Percentiles rank a stretch among this genome's conserved stretches.
Conservation (phyloP, 208 protist species). For the Leishmania major region DNA sequence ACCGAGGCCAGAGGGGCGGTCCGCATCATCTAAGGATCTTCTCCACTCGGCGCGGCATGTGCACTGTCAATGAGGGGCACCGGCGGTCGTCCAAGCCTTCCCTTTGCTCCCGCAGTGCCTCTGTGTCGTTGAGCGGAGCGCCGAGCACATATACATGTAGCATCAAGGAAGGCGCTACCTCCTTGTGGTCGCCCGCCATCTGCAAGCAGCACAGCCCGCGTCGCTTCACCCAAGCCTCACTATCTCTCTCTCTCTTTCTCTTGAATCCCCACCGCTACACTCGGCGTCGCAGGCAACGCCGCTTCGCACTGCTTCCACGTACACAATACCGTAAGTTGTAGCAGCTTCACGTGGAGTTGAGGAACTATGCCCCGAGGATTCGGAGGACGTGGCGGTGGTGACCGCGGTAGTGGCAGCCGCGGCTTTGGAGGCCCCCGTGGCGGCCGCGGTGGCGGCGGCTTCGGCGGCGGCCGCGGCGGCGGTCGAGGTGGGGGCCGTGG, state of each 20-base stretch:
- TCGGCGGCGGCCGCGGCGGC: slow-evolving; percentile 43
- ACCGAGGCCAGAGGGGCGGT: background rate
- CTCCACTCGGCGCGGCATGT: background rate
- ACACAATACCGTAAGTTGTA: background rate
- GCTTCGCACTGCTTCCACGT: background rate
- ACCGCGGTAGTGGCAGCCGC: slow-evolving; percentile 22
- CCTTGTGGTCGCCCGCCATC: background rate
- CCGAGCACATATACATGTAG: background rate
- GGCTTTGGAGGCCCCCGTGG: slow-evolving; percentile 51
- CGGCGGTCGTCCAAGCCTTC: background rate
- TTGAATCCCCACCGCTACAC: background rate
- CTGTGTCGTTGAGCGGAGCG: background rate
- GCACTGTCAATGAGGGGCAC: background rate
- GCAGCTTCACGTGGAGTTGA: background rate
- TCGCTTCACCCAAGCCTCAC: background rate
- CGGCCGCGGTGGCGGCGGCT: slow-evolving; percentile 41
- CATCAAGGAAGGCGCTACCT: background rate
- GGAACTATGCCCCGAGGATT: slow-evolving; percentile 33
- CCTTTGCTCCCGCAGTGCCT: background rate
- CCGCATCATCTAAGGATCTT: background rate
- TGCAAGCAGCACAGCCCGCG: background rate
- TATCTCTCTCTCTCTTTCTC: background rate
- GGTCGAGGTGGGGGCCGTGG: slow-evolving; percentile 76
- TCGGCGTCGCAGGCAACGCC: background rate
- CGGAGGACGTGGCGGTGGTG: slow-evolving; percentile 31